Evolutionary conservation across 257 asterid genomes (phyloP), one percentile per base, ranked within the genome.

Genomic region (Ophiorrhiza pumila): DNA sequence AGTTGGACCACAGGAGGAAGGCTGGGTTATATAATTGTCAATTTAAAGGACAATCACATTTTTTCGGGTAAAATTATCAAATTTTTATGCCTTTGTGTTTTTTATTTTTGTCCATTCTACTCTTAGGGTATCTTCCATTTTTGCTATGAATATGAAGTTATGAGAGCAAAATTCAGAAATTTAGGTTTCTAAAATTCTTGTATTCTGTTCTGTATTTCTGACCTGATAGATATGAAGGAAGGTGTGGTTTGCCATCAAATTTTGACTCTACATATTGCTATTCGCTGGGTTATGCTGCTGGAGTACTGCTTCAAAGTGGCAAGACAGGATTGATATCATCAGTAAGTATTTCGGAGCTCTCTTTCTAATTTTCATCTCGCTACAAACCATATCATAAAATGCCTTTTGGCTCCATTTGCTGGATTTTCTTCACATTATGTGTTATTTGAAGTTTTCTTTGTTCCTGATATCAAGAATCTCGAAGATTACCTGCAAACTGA

Each of bases 241-340:
- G 99, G 75, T 95, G 99, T 71, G 99, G 99, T 39, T 81, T 95
- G 80, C 99, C 98, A 45, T 95, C 98, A 15, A 95, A 89, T 72
- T 95, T 95, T 76, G 99, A 95, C 80, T 67, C 99, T 72, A 78
- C 95, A 22, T 95, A 95, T 83, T 95, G 99, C 79, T 89, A 85
- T 39, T 90, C 95, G 6, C 80, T 87, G 84, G 95, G 95, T 56
- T 89, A 86, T 71, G 97, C 78, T 65, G 97, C 98, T 79, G 98
- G 96, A 57, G 93, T 82, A 18, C 80, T 92, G 82, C 89, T 92
- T 75, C 86, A 87, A 15, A 83, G 91, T 80, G 95, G 98, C 74
- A 92, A 89, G 85, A 86, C 97, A 0, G 97, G 98, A 76, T 80
- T 92, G 84, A 92, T 89, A 61, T 89, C 95, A 64, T 89, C 92